phyloP scores from a whole-genome alignment of 2,329 filamentous ascomycete species.

The Fusarium ramigenum region DNA sequence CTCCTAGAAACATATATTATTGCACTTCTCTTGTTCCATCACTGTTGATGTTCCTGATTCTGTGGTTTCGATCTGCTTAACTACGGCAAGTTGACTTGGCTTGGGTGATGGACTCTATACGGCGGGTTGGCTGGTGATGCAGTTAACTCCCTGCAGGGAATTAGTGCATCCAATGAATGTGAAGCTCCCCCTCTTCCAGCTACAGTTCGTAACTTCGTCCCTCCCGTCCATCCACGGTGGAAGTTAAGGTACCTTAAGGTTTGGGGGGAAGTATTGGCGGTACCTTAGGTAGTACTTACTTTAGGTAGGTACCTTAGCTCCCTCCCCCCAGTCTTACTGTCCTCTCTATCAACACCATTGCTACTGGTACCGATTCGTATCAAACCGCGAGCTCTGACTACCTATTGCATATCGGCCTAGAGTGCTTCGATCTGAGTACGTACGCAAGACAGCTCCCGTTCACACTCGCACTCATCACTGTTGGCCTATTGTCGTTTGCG shows the following conservation, averaged over 20 bases:
- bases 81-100: background rate
- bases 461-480: background rate
- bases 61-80: background rate
- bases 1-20: background rate
- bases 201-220: background rate
- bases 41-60: background rate
- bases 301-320: background rate
- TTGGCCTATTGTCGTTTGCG: background rate
- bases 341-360: background rate
- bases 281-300: background rate
- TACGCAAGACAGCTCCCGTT: background rate
- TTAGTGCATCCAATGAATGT: background rate
- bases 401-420: background rate
- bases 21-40: background rate
- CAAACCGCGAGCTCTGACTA: background rate
- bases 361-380: background rate
- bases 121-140: background rate
- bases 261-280: background rate
- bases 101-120: background rate
- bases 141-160: background rate
- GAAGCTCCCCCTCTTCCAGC: constrained; percentile 1
- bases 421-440: background rate
- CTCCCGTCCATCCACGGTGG: background rate
- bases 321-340: constrained; percentile 10
- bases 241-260: background rate